These are phyloP conservation scores for Pythium chondricola DNA, from an alignment of 352 stramenopile genomes.

Conservation along the genomic window DNA sequence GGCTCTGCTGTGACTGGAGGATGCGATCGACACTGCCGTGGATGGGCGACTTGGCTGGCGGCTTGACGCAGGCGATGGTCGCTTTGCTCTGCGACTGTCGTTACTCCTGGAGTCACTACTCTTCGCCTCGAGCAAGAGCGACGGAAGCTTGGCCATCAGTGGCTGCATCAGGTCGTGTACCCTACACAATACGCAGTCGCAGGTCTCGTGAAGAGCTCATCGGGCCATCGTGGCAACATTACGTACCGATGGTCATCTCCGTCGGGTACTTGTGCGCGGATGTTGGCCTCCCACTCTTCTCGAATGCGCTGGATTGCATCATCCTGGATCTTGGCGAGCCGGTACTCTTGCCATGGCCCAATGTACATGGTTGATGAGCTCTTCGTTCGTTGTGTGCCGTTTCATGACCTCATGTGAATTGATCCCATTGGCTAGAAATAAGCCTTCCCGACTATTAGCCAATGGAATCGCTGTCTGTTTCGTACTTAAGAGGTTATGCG, in stretches of 20 bases:
- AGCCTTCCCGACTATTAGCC: neutral
- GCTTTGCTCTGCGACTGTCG: conserved; percentile 12
- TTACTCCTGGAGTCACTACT: conserved; percentile 1
- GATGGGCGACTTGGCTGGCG: conserved; percentile 11
- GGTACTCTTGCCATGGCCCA: conserved; percentile 81
- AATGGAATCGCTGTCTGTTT: neutral
- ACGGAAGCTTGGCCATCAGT: conserved; percentile 58
- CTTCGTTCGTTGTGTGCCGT: neutral
- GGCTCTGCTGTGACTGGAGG: neutral
- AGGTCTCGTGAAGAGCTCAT: neutral
- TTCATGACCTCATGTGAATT: conserved; percentile 3
- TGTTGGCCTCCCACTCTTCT: conserved; percentile 55
- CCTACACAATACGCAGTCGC: too few relatives aligned
- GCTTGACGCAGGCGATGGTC: conserved; percentile 1
- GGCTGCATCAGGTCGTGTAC: conserved; percentile 80
- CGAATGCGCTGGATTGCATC: conserved; percentile 63
- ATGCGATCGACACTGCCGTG: conserved; percentile 8
- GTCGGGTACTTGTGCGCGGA: conserved; percentile 40
- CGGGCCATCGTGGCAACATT: too few relatives aligned
- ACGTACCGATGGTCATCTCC: conserved; percentile 37
- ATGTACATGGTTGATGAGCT: too few relatives aligned
- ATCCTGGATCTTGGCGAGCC: conserved; percentile 79
- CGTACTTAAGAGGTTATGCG: conserved; percentile 6
- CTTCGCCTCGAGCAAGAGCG: conserved; percentile 55
- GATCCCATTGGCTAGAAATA: too few relatives aligned